These are phyloP conservation scores for Eucalyptus cladocalyx DNA, from an alignment of 345 rosid genomes.

Conservation along the genomic window DNA sequence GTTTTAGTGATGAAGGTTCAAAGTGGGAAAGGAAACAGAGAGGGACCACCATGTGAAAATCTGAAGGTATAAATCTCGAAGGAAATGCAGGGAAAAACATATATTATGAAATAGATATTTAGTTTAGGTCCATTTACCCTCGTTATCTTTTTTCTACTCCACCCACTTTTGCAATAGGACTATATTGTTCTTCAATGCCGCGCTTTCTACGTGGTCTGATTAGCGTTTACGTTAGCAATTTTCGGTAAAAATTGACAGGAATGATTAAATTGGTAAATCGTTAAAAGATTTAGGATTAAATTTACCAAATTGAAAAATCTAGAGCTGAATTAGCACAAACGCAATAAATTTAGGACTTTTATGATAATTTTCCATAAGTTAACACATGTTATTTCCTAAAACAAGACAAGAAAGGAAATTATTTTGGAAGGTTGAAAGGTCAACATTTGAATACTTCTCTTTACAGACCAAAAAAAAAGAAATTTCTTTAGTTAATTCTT, in stretches of 20 bases:
- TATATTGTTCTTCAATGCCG: too few species aligned
- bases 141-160: too few species aligned
- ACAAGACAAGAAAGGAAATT: background rate
- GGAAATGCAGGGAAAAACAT: background rate
- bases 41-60: background rate
- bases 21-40: too few species aligned
- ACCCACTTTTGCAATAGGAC: too few species aligned
- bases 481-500: background rate
- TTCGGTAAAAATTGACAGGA: accelerated
- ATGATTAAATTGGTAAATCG: accelerated
- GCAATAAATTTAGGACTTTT: too few species aligned
- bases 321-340: too few species aligned
- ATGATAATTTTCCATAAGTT: too few species aligned
- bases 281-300: too few species aligned
- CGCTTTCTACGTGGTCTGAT: accelerated
- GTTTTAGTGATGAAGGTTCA: background rate
- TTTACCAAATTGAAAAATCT: too few species aligned
- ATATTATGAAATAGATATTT: too few species aligned
- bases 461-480: too few species aligned
- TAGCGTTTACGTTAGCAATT: accelerated
- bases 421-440: background rate
- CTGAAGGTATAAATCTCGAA: background rate
- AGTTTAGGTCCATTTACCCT: too few species aligned
- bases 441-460: background rate
- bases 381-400: background rate